phyloP scores from a whole-genome alignment of 2,329 filamentous ascomycete genomes.

The Teratosphaeria viscida region DNA sequence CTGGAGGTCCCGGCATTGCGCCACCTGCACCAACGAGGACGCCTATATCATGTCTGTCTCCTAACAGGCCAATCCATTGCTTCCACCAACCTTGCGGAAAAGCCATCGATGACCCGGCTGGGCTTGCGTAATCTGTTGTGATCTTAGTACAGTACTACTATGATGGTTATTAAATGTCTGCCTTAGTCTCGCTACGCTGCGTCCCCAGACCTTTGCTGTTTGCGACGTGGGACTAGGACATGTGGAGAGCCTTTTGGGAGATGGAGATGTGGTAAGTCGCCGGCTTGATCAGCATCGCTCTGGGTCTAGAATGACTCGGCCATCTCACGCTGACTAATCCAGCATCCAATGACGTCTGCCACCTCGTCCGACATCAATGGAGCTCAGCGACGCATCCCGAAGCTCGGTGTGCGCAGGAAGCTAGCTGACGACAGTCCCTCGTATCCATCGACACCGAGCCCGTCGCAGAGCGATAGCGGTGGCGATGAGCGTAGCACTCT shows the following conservation, averaged over 20 bases:
- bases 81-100: background rate
- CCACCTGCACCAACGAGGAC: background rate
- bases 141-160: background rate
- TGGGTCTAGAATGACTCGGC: background rate
- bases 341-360: background rate
- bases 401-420: constrained; percentile 14
- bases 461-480: constrained; percentile 2
- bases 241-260: background rate
- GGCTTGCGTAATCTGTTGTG: background rate
- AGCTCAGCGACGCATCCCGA: constrained; percentile 12
- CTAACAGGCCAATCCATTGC: background rate
- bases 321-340: background rate
- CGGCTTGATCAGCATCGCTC: background rate
- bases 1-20: background rate
- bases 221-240: background rate
- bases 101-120: background rate
- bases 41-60: background rate
- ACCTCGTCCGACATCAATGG: constrained; percentile 2
- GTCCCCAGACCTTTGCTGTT: background rate
- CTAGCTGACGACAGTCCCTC: background rate
- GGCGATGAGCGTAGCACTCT: background rate
- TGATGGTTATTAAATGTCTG: background rate
- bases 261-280: background rate
- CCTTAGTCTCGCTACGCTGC: background rate
- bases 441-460: background rate